Base-by-base conservation (phyloP, 2,329 filamentous ascomycete species). In the Daldinia sp. region DNA sequence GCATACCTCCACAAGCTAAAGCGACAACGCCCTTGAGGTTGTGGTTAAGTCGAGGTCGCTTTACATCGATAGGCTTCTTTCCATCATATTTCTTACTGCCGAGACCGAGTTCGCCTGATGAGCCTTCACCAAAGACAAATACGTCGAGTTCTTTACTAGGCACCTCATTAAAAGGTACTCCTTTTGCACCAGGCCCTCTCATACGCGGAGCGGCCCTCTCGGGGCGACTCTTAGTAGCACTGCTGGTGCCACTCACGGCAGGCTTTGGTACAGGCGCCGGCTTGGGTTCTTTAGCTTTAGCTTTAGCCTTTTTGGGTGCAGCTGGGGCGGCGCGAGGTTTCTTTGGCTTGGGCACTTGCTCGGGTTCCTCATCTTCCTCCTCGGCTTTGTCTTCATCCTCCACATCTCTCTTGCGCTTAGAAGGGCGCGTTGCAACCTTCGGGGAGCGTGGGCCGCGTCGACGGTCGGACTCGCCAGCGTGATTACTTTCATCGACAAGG, bases 1-100 rank as follows among this genome's bases (percentile, higher is more conserved):
- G 90, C 90, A 92, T 92, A 44, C 90, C 90, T 68, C 90, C 90
- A 55, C 88, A 85, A 63, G 89, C 89, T 57, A 92, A 78, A 72
- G 88, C 84, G 26, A 92, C 89, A 42, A 92, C 85, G 53, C 89
- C 87, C 42, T 82, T 81, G 53, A 93, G 83, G 56, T 85, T 81
- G 60, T 86, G 82, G 73, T 92, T 93, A 67, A 90, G 82, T 68
- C 90, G 88, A 37, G 90, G 90, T 57, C 90, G 85, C 80, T 90
- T 90, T 72, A 92, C 90, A 74, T 91, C 88, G 67, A 89, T 85
- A n/a, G 80, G 78, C 65, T 76, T 79, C 74, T 81, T 81, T 28
- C 79, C 79, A 4, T 80, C 77, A 44, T 85, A 83, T 72, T 87
- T 89, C 76, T 85, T 87, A 41, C 84, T 86, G 12, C 90, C 90